Evolutionary conservation across 257 asterid species (phyloP).

Genomic region (Solanum piurae): DNA sequence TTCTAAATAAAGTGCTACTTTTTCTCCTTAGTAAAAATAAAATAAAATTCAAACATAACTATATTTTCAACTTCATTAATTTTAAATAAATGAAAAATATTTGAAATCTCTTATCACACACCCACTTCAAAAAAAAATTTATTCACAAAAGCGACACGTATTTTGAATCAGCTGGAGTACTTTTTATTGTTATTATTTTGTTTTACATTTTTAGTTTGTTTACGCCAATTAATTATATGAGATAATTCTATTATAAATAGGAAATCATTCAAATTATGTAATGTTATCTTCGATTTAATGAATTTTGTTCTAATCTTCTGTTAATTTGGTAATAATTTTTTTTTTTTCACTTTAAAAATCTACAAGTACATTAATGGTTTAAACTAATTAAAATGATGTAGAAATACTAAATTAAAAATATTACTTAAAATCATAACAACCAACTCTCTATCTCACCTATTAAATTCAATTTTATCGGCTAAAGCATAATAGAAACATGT

Average conservation of each 20-base stretch:
- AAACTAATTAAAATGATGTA: background rate
- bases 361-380: background rate
- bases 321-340: background rate
- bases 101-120: too few species aligned
- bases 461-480: background rate
- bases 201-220: background rate
- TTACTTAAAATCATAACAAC: background rate
- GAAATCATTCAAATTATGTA: background rate
- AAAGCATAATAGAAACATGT: background rate
- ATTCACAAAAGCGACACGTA: too few species aligned
- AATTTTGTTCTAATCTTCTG: background rate
- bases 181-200: too few species aligned
- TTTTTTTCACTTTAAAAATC: background rate
- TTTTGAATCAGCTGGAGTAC: background rate
- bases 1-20: background rate
- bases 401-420: background rate
- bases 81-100: too few species aligned
- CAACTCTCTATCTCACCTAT: background rate
- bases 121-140: background rate
- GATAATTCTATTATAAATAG: background rate
- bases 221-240: too few species aligned
- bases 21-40: too few species aligned
- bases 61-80: too few species aligned
- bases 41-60: too few species aligned
- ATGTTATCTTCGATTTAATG: background rate